Evolutionary conservation across 2,329 filamentous ascomycete genomes (phyloP).

Genomic region (Lizonia empirigonia): DNA sequence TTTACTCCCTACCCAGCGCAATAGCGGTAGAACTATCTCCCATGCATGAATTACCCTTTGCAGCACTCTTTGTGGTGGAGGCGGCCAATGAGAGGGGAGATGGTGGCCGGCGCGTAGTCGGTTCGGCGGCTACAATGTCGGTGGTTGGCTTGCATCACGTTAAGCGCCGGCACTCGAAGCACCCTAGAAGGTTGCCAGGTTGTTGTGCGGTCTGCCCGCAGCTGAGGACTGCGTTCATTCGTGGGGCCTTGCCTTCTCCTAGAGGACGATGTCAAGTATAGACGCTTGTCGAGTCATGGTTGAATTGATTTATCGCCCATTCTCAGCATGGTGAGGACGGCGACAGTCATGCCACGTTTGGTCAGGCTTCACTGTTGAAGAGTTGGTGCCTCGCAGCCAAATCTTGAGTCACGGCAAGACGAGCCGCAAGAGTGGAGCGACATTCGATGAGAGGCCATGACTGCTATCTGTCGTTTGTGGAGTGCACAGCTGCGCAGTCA

Average conservation of each 20-base stretch:
- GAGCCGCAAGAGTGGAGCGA: no score
- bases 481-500: no score
- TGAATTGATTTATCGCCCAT: not conserved
- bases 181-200: slow-evolving; percentile 37
- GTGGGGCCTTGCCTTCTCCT: slow-evolving; percentile 19
- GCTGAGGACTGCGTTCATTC: slow-evolving; percentile 32
- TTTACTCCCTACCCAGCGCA: slow-evolving; percentile 18
- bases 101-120: slow-evolving; percentile 42
- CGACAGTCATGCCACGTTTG: not conserved
- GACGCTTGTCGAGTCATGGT: slow-evolving; percentile 8
- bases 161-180: slow-evolving; percentile 45
- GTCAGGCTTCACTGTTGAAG: no score
- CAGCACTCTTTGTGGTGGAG: slow-evolving; percentile 31
- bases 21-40: slow-evolving; percentile 44
- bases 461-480: no score
- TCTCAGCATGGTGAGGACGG: not conserved
- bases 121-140: slow-evolving; percentile 44
- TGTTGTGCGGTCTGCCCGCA: slow-evolving; percentile 22
- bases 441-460: no score
- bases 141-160: slow-evolving; percentile 41
- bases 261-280: not conserved
- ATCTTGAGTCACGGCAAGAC: no score
- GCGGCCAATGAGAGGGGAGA: slow-evolving; percentile 40
- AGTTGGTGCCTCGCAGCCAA: not conserved
- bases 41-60: slow-evolving; percentile 40